These are phyloP conservation scores for Chimonanthus praecox DNA, from an alignment of 164 flowering plant species.

Conservation along the genomic window DNA sequence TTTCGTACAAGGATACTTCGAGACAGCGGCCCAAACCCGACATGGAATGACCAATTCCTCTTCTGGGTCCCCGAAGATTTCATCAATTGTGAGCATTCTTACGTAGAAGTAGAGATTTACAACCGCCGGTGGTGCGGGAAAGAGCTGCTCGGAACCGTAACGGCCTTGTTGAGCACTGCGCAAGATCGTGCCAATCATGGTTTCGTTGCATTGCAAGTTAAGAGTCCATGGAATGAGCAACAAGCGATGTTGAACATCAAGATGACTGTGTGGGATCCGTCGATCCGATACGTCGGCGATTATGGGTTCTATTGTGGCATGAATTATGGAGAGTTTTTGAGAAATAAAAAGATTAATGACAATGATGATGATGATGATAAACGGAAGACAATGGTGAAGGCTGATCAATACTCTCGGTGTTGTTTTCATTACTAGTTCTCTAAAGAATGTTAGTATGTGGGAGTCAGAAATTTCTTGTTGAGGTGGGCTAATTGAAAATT, in stretches of 20 bases:
- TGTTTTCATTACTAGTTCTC: too few species aligned
- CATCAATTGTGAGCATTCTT: slow-evolving; percentile 19
- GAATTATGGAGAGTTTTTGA: neutral
- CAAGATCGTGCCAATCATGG: too few species aligned
- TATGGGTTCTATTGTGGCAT: neutral
- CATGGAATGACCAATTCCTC: slow-evolving; percentile 92
- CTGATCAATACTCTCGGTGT: too few species aligned
- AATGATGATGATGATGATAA: too few species aligned
- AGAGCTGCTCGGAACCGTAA: too few species aligned
- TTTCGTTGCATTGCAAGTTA: too few species aligned
- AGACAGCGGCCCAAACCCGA: slow-evolving; percentile 65
- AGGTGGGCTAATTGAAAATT: too few species aligned
- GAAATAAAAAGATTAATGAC: neutral
- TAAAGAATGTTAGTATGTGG: too few species aligned
- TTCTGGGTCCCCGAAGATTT: slow-evolving; percentile 57
- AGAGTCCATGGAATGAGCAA: too few species aligned
- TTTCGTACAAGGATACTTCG: slow-evolving; percentile 63
- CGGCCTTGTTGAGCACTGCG: too few species aligned
- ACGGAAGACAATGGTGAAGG: too few species aligned
- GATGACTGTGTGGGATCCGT: neutral
- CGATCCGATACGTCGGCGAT: neutral
- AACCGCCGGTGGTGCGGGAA: slow-evolving; percentile 17
- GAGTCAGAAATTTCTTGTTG: too few species aligned
- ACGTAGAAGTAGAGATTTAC: slow-evolving; percentile 54
- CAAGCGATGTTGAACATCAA: neutral